These are phyloP conservation scores for Platismatia glauca DNA, from an alignment of 495 filamentous ascomycete species.

Conservation along the genomic window DNA sequence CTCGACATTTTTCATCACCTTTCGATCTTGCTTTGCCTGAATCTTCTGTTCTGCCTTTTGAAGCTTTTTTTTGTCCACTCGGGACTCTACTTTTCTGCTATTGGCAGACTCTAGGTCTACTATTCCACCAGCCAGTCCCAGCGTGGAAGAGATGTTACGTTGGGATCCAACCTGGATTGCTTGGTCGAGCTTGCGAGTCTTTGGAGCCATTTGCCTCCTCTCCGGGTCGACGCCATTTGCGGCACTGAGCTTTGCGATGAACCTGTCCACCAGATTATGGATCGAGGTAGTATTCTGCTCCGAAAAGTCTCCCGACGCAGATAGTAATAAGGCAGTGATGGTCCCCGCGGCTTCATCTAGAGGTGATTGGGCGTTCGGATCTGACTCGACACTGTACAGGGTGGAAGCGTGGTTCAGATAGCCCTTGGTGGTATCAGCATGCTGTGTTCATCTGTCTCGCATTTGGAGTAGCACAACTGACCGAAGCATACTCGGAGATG, in stretches of 20 bases:
- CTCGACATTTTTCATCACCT: conserved; percentile 92
- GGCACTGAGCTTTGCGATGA: conserved; percentile 71
- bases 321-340: conserved; percentile 78
- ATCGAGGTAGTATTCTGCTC: conserved; percentile 65
- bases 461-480: conserved; percentile 24
- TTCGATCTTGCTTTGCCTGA: conserved; percentile 95
- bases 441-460: not conserved
- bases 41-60: conserved; percentile 99
- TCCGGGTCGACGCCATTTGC: conserved; percentile 65
- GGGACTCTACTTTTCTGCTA: conserved; percentile 85
- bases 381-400: conserved; percentile 66
- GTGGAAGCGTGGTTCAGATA: conserved; percentile 90
- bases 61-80: conserved; percentile 97
- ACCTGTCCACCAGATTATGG: conserved; percentile 77
- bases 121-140: conserved; percentile 72
- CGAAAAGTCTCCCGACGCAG: conserved; percentile 74
- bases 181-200: conserved; percentile 82
- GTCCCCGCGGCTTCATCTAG: conserved; percentile 75
- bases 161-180: conserved; percentile 91
- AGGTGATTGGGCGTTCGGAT: conserved; percentile 57
- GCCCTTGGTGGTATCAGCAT: conserved; percentile 41
- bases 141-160: conserved; percentile 87
- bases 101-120: conserved; percentile 94
- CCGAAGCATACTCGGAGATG: conserved; percentile 82
- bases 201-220: conserved; percentile 55